Conservation (phyloP, 352 stramenopile genomes). For the Pythium coloratum region DNA sequence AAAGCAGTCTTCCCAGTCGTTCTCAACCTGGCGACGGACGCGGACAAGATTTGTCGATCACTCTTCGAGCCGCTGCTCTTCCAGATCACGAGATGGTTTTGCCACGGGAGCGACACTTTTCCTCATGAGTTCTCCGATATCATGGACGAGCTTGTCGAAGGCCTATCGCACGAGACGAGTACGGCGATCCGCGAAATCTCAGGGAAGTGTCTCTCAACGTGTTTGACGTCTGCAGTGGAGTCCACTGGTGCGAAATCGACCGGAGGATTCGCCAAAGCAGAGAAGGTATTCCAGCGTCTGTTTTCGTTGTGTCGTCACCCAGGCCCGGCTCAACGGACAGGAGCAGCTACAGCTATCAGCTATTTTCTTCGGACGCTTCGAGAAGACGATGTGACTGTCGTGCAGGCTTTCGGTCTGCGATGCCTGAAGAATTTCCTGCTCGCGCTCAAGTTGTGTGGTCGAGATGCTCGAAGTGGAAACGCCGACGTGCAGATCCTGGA, state of each 20-base stretch:
- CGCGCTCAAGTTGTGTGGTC: slow-evolving; percentile 61
- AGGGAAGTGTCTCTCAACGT: slow-evolving; percentile 52
- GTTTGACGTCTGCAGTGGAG: slow-evolving; percentile 53
- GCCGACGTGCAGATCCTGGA: slow-evolving; percentile 41
- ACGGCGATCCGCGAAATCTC: slow-evolving; percentile 63
- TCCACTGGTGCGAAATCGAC: slow-evolving; percentile 8
- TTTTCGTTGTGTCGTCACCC: slow-evolving; percentile 77
- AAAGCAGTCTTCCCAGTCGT: slow-evolving; percentile 45
- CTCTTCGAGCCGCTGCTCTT: slow-evolving; percentile 78
- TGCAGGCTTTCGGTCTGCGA: slow-evolving; percentile 57
- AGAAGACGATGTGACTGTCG: slow-evolving; percentile 48
- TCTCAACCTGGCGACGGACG: slow-evolving; percentile 59
- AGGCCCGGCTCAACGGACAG: slow-evolving; percentile 54
- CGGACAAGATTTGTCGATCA: slow-evolving; percentile 66
- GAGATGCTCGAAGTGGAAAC: slow-evolving; percentile 31
- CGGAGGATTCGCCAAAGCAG: slow-evolving; percentile 29
- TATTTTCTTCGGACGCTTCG: slow-evolving; percentile 67
- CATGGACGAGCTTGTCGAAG: slow-evolving; percentile 56
- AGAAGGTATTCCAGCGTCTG: slow-evolving; percentile 65
- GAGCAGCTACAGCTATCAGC: slow-evolving; percentile 61
- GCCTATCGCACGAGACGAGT: slow-evolving; percentile 49
- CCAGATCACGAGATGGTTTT: slow-evolving; percentile 72
- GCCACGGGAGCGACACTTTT: slow-evolving; percentile 50
- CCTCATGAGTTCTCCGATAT: slow-evolving; percentile 69
- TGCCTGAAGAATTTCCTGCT: slow-evolving; percentile 73